Conservation (phyloP, 805 yeast species). For the Kuraishia ogatae region DNA sequence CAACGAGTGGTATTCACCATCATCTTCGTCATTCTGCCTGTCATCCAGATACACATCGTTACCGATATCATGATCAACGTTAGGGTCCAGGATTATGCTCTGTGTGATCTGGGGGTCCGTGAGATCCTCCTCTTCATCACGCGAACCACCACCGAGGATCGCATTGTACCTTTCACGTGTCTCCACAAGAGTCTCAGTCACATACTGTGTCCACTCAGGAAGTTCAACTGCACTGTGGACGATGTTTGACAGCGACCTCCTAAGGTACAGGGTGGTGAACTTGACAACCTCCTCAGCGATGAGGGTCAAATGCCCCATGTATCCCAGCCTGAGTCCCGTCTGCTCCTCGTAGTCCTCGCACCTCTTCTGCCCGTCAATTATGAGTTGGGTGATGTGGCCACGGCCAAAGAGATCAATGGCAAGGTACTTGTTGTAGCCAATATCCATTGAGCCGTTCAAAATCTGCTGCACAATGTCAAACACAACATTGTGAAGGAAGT, state of each 20-base stretch:
- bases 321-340: conserved; percentile 69
- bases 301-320: conserved; percentile 93
- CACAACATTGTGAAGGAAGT: conserved; percentile 93
- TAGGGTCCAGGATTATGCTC: conserved; percentile 10
- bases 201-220: conserved; percentile 73
- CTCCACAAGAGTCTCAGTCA: conserved; percentile 72
- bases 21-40: conserved; percentile 18
- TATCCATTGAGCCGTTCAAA: conserved; percentile 77
- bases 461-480: conserved; percentile 95
- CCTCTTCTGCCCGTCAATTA: conserved; percentile 51
- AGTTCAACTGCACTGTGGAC: conserved; percentile 43
- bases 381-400: conserved; percentile 47
- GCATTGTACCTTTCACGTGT: conserved; percentile 93
- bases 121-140: conserved; percentile 27
- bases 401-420: conserved; percentile 65
- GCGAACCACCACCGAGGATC: conserved; percentile 74
- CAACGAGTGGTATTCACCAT: neutral
- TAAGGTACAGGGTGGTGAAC: conserved; percentile 54
- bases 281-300: conserved; percentile 95
- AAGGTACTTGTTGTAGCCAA: conserved; percentile 75
- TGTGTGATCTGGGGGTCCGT: neutral
- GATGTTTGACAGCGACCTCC: conserved; percentile 46
- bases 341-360: conserved; percentile 54
- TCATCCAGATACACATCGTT: conserved; percentile 23
- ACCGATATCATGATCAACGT: conserved; percentile 20